Percentiles rank a stretch among this genome's conserved stretches.
Conservation (phyloP, 1,284 basidiomycete species). For the Tranzscheliella williamsii region DNA sequence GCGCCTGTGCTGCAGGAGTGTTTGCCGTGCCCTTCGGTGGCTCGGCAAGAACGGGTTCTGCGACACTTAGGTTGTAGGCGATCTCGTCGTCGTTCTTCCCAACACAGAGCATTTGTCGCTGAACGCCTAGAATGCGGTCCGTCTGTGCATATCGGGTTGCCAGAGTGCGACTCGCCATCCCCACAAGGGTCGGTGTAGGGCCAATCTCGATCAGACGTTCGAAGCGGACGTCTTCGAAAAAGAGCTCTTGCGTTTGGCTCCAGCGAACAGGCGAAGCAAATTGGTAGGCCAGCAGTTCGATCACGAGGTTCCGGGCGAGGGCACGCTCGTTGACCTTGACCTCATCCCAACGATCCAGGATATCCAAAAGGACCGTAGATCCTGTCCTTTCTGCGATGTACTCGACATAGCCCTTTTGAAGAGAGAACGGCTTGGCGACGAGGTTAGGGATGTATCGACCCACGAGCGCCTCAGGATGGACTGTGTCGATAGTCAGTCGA, state of each 20-base stretch:
- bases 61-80: slow-evolving; percentile 96
- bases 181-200: slow-evolving; percentile 90
- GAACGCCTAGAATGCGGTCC: slow-evolving; percentile 81
- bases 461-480: slow-evolving; percentile 75
- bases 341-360: slow-evolving; percentile 88
- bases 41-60: slow-evolving; percentile 63
- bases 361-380: slow-evolving; percentile 87
- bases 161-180: slow-evolving; percentile 92
- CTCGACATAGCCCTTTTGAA: slow-evolving; percentile 86
- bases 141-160: slow-evolving; percentile 92
- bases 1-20: slow-evolving; percentile 57
- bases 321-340: slow-evolving; percentile 82
- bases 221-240: slow-evolving; percentile 84
- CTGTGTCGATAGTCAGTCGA: slow-evolving; percentile 80
- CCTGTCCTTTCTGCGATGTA: slow-evolving; percentile 68
- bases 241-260: slow-evolving; percentile 96
- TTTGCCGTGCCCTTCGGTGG: slow-evolving; percentile 64
- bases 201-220: slow-evolving; percentile 95
- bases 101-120: slow-evolving; percentile 84
- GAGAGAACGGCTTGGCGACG: slow-evolving; percentile 89
- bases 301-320: slow-evolving; percentile 90
- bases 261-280: slow-evolving; percentile 79
- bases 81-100: slow-evolving; percentile 95
- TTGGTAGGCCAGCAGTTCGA: slow-evolving; percentile 95
- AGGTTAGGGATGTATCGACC: slow-evolving; percentile 88